Evolutionary conservation across 2,329 filamentous ascomycete species (phyloP), one percentile per base, ranked within the genome.

Genomic region (Arthrobotrys megalospora): DNA sequence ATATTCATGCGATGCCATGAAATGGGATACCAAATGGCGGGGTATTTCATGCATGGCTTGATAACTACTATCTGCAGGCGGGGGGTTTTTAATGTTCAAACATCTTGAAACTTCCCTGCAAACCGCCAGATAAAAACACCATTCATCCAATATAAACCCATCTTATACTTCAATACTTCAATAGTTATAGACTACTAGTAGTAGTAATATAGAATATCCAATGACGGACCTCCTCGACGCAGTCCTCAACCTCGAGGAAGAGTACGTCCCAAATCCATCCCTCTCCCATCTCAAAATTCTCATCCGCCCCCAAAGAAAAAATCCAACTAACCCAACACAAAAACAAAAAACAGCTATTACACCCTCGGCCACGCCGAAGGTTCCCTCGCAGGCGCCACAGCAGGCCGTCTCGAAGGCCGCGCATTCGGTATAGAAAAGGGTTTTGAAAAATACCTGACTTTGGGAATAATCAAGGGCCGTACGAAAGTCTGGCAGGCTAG

Each of bases 381-480:
- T 50, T 84, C 90, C 58, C 85, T 87, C 47, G 95, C 97, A 84
- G 96, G 96, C 76, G 86, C 89, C 47, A 88, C 88, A 76, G 91
- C 93, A 36, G 96, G 96, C 45, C 90, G 91, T 73, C 90, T 93
- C 80, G 96, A 99, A 87, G 96, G 96, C 78, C 92, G 94, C 64
- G 89, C 93, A 19, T 93, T 98, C 83, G 96, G 95, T 0, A 89
- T 98, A 48, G 92, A 96, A 83, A 96, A 94, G 80, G 95, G 94
- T 0, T 98, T 96, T 82, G 93, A 97, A 82, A 98, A 97, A 85
- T 97, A 96, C 82, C 83, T 92, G 48, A 91, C 93, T 79, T 89
- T 93, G 84, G 95, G 95, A 1, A 88, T 88, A 75, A 85, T 98
- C 36, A 91, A 95, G 81, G 93, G 93, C 52, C 91, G 90, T 82